A percentile compares a stretch with the other conserved stretches of the same genome.
phyloP scores from a whole-genome alignment of 108 stramenopile species.

The Pelagomonas calceolata region DNA sequence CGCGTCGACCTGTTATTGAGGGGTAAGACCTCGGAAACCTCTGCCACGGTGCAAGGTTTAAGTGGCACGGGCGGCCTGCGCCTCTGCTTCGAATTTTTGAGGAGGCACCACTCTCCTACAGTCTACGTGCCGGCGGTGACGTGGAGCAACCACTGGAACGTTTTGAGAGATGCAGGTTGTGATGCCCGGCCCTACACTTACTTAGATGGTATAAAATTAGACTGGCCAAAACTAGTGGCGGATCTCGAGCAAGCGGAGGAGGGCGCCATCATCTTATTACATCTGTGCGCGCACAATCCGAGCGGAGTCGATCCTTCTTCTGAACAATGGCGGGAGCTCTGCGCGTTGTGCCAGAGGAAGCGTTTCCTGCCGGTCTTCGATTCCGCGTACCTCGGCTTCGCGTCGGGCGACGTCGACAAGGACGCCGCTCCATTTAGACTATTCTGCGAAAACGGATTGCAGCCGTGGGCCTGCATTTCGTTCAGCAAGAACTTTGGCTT shows the following conservation, averaged over 20 bases:
- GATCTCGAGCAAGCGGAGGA: conserved; percentile 20
- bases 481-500: conserved; percentile 49
- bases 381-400: conserved; percentile 46
- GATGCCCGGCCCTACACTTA: conserved; percentile 22
- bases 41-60: conserved; percentile 32
- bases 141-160: conserved; percentile 36
- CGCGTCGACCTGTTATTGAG: conserved; percentile 22
- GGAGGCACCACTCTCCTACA: not conserved
- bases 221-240: conserved; percentile 21
- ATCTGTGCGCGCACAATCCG: conserved; percentile 46
- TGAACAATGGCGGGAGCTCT: conserved; percentile 34
- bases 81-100: conserved; percentile 26
- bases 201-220: conserved; percentile 20
- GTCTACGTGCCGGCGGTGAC: conserved; percentile 29
- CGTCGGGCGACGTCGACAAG: conserved; percentile 11
- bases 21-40: conserved; percentile 9
- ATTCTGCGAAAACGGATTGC: conserved; percentile 16
- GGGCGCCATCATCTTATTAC: conserved; percentile 28
- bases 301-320: conserved; percentile 34
- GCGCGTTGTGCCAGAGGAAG: conserved; percentile 7
- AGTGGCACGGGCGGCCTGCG: conserved; percentile 39
- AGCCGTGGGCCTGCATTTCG: conserved; percentile 24
- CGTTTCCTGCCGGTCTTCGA: conserved; percentile 31
- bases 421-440: conserved; percentile 22
- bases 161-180: conserved; percentile 14